Conservation (phyloP, 306 rosid species). For the Cucurbita ficifolia region DNA sequence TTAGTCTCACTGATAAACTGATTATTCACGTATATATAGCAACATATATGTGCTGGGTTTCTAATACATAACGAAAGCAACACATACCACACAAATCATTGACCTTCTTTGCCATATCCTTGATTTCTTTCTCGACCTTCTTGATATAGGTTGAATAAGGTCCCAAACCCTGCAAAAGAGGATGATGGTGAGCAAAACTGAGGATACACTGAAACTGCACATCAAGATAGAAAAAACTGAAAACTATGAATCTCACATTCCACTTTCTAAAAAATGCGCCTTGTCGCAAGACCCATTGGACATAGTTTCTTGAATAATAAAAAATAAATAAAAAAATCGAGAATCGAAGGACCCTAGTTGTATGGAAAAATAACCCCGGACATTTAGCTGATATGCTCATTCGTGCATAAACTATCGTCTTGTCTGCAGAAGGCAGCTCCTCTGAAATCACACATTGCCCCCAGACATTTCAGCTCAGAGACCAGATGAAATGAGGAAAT, state of each 20-base stretch:
- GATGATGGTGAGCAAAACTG: not conserved
- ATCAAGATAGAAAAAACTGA: not conserved
- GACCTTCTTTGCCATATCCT: constrained; percentile 92
- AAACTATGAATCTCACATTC: not conserved
- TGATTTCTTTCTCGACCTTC: constrained; percentile 80
- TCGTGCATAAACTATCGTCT: not conserved
- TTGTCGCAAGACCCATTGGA: not conserved
- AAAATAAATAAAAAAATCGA: not conserved
- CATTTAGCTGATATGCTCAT: not conserved
- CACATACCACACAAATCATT: constrained; percentile 77
- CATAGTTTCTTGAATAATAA: not conserved
- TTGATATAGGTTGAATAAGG: constrained; percentile 79
- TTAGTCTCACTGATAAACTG: not conserved
- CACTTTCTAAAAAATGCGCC: not conserved
- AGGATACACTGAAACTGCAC: not conserved
- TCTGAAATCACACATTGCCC: not conserved
- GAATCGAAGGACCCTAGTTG: not conserved
- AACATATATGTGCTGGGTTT: not conserved
- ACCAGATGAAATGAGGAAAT: not conserved
- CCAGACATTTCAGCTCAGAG: not conserved
- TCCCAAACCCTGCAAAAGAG: constrained; percentile 68
- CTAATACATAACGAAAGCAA: not conserved
- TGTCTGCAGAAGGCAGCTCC: not conserved
- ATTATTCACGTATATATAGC: not conserved
- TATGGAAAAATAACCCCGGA: not conserved